phyloP scores from a whole-genome alignment of 2,329 filamentous ascomycete species.

The Epichloe coenophiala region DNA sequence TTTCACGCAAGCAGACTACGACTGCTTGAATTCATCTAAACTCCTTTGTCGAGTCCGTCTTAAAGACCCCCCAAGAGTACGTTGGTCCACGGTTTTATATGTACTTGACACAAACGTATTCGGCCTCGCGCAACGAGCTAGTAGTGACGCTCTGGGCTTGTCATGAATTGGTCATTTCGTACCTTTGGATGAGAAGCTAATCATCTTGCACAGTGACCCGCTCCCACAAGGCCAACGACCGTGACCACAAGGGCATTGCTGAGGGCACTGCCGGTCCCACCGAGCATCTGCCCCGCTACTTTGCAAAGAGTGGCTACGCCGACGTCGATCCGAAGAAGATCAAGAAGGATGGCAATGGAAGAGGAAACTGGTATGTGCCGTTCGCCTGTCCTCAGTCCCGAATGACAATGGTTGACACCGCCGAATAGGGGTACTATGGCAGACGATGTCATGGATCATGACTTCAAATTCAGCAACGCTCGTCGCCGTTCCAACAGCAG shows the following conservation, averaged over 20 bases:
- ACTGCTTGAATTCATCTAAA: background rate
- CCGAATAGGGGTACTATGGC: slow-evolving; percentile 61
- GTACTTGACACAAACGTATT: too few species aligned
- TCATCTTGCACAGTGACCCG: slow-evolving; percentile 63
- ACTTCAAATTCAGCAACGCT: slow-evolving; percentile 71
- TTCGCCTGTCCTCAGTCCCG: background rate
- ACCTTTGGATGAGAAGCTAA: background rate
- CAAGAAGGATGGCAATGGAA: slow-evolving; percentile 92
- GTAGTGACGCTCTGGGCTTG: background rate
- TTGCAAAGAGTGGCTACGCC: slow-evolving; percentile 72
- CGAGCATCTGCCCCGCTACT: slow-evolving; percentile 79
- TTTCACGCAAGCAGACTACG: background rate
- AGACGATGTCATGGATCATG: slow-evolving; percentile 71
- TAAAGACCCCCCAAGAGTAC: background rate
- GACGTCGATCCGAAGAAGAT: slow-evolving; percentile 81
- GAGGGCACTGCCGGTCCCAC: slow-evolving; percentile 57
- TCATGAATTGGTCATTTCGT: background rate
- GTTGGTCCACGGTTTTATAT: background rate
- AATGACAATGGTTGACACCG: background rate
- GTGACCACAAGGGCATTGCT: slow-evolving; percentile 69
- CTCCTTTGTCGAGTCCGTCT: background rate
- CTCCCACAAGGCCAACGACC: slow-evolving; percentile 90
- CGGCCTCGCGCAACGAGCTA: background rate
- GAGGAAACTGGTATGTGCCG: slow-evolving; percentile 77
- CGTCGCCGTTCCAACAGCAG: slow-evolving; percentile 90